Evolutionary conservation across 768 basidiomycete species (phyloP).

Genomic region (Psilocybe azurescens): DNA sequence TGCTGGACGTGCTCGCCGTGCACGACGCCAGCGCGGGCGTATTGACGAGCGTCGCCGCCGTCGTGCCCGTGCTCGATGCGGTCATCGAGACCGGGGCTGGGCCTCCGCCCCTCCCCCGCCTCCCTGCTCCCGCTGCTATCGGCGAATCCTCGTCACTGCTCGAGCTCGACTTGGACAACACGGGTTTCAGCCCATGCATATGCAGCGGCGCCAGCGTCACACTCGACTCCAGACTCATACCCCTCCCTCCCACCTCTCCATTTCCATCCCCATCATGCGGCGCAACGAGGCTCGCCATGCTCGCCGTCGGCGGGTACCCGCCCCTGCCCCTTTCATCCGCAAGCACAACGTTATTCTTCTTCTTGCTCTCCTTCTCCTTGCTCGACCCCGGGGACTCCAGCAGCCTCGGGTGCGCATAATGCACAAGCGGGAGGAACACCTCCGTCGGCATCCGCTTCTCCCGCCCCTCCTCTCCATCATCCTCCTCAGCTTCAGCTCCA

Average conservation of each 20-base stretch:
- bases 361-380: slow-evolving; percentile 6
- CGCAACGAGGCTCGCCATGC: background rate
- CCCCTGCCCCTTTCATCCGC: background rate
- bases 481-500: slow-evolving; percentile 24
- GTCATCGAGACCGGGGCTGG: background rate
- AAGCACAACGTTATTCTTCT: background rate
- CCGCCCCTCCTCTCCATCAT: slow-evolving; percentile 32
- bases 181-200: background rate
- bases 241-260: too few relatives aligned
- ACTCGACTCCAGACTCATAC: background rate
- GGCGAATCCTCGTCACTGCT: too few relatives aligned
- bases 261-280: background rate
- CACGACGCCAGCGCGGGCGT: too few relatives aligned
- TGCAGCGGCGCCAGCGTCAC: background rate
- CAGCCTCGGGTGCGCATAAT: slow-evolving; percentile 65
- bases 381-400: slow-evolving; percentile 23
- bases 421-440: slow-evolving; percentile 89
- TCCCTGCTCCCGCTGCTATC: background rate
- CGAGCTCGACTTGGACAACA: too few relatives aligned
- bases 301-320: background rate
- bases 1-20: background rate
- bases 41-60: background rate
- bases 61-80: background rate
- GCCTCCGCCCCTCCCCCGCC: background rate
- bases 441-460: slow-evolving; percentile 71